phyloP scores from a whole-genome alignment of 2,329 filamentous ascomycete genomes.

The Lasiodiplodia theobromae region DNA sequence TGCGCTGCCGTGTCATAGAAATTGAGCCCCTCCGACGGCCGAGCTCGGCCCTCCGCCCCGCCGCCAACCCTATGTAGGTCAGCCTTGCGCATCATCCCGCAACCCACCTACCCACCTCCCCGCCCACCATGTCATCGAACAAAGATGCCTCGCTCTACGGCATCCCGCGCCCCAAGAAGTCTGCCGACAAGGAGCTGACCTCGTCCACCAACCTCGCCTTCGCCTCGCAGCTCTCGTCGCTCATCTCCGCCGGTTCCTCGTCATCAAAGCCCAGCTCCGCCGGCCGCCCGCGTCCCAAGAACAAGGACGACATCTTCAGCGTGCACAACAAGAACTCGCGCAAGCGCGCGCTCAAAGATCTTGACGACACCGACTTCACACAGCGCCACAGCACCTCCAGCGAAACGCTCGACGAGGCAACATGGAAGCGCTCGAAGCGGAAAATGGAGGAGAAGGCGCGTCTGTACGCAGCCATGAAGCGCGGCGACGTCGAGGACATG shows the following conservation, averaged over 20 bases:
- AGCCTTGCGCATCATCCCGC: background rate
- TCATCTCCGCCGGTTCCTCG: conserved; percentile 68
- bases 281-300: conserved; percentile 62
- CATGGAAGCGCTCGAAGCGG: conserved; percentile 72
- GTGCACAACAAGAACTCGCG: conserved; percentile 68
- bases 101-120: background rate
- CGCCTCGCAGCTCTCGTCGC: conserved; percentile 82
- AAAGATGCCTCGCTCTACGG: conserved; percentile 78
- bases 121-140: conserved; percentile 29
- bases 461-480: conserved; percentile 87
- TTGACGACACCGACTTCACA: conserved; percentile 62
- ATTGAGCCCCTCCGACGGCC: conserved; percentile 1
- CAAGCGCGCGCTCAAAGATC: conserved; percentile 68
- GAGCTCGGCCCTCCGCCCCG: conserved; percentile 18
- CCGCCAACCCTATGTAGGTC: background rate
- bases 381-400: conserved; percentile 71
- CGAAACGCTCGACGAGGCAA: conserved; percentile 64
- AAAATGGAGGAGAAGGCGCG: conserved; percentile 91
- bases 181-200: conserved; percentile 68
- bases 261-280: conserved; percentile 51
- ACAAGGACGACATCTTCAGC: conserved; percentile 74
- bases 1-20: conserved; percentile 23
- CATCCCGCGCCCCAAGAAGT: conserved; percentile 71
- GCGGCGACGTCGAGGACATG: conserved; percentile 75
- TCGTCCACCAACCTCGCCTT: conserved; percentile 81